These are phyloP conservation scores for Centaurea solstitialis DNA, from an alignment of 129 eudicot species.

Conservation along the genomic window DNA sequence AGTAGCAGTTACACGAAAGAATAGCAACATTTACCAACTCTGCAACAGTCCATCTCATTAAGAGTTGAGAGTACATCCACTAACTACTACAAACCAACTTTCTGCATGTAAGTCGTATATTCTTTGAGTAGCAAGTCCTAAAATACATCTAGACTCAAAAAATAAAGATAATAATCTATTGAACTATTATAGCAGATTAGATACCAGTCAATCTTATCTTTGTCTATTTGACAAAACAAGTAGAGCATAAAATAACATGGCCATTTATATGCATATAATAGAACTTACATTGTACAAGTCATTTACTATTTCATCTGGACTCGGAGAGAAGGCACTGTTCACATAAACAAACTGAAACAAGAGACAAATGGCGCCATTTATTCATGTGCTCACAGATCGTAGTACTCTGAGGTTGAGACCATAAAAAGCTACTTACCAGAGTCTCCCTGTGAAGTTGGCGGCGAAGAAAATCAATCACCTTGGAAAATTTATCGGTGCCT, in stretches of 20 bases:
- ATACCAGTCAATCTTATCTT: neutral
- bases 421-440: slow-evolving; percentile 43
- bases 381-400: neutral
- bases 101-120: neutral
- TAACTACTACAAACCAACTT: slow-evolving; percentile 4
- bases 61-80: slow-evolving; percentile 1
- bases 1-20: slow-evolving; percentile 18
- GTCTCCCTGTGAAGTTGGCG: slow-evolving; percentile 92
- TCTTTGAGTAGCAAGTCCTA: neutral
- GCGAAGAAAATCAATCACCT: slow-evolving; percentile 86
- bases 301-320: slow-evolving; percentile 84
- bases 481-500: slow-evolving; percentile 77
- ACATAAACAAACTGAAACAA: slow-evolving; percentile 77
- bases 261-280: neutral
- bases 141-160: neutral
- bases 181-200: neutral
- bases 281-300: slow-evolving; percentile 79
- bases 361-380: slow-evolving; percentile 1
- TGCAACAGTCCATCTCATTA: slow-evolving; percentile 1
- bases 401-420: neutral
- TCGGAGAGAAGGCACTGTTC: slow-evolving; percentile 94
- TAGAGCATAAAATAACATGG: neutral
- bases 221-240: neutral
- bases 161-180: neutral
- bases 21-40: slow-evolving; percentile 1